Conservation (phyloP, 306 rosid genomes). For the Cicer arietinum region DNA sequence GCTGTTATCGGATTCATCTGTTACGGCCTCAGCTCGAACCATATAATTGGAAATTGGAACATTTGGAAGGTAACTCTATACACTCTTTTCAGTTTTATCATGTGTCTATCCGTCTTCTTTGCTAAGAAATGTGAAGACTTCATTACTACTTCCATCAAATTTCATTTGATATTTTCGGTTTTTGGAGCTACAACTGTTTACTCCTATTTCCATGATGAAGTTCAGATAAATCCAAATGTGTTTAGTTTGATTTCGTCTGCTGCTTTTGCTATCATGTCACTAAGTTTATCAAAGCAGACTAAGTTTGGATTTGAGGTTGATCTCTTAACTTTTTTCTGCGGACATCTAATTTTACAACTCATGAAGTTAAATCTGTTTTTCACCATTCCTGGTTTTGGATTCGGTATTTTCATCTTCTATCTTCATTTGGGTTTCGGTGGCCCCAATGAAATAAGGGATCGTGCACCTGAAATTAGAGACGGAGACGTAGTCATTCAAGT, state of each 20-base stretch:
- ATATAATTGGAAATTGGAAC: too few relatives aligned
- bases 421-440: too few relatives aligned
- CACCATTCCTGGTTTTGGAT: neutral
- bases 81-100: too few relatives aligned
- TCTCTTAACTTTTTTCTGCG: conserved; percentile 3
- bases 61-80: too few relatives aligned
- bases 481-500: too few relatives aligned
- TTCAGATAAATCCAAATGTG: neutral
- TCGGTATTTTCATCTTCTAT: neutral
- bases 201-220: conserved; percentile 11
- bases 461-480: too few relatives aligned
- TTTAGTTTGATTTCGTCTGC: neutral
- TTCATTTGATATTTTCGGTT: conserved; percentile 3
- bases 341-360: neutral
- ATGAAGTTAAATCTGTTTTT: conserved; percentile 2
- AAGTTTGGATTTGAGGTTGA: conserved; percentile 17
- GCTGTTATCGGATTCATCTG: too few relatives aligned
- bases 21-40: too few relatives aligned
- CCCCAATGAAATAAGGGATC: too few relatives aligned
- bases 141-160: neutral
- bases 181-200: neutral
- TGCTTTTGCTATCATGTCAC: conserved; percentile 30
- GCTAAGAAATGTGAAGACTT: too few relatives aligned
- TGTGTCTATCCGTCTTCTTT: too few relatives aligned
- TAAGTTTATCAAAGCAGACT: neutral